These are phyloP conservation scores for Ustilago nuda DNA, from an alignment of 1,284 basidiomycete species.

Conservation along the genomic window DNA sequence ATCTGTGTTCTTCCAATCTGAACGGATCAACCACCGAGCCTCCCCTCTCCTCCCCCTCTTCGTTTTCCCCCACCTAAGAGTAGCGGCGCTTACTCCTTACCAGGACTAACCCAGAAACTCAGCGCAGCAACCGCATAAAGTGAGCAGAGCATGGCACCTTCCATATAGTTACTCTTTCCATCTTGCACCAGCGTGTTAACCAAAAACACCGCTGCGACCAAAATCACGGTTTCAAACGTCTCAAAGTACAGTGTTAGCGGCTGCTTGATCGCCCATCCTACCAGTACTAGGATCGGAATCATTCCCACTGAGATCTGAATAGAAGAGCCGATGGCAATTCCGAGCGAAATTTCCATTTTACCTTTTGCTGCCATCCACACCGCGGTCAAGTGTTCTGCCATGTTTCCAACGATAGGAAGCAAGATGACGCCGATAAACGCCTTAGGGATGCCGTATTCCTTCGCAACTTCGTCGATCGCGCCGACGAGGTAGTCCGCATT, in stretches of 20 bases:
- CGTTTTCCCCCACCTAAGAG: background rate
- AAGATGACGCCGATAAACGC: constrained; percentile 74
- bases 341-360: constrained; percentile 73
- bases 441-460: constrained; percentile 66
- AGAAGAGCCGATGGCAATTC: constrained; percentile 87
- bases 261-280: constrained; percentile 69
- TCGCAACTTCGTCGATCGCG: constrained; percentile 67
- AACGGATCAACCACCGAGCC: background rate
- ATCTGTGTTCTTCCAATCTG: background rate
- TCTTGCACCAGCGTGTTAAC: constrained; percentile 69
- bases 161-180: constrained; percentile 66
- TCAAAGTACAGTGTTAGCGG: constrained; percentile 69
- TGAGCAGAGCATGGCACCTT: constrained; percentile 70
- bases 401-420: constrained; percentile 83
- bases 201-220: constrained; percentile 67
- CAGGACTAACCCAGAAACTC: constrained; percentile 60
- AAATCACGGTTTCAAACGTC: constrained; percentile 65
- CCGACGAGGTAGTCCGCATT: constrained; percentile 70
- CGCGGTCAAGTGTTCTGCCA: constrained; percentile 68
- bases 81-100: background rate
- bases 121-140: constrained; percentile 63
- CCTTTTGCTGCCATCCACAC: constrained; percentile 66
- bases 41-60: background rate
- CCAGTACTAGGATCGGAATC: constrained; percentile 67
- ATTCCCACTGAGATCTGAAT: constrained; percentile 69